phyloP scores from a whole-genome alignment of 768 basidiomycete species.

The Leccinum sublutescens region DNA sequence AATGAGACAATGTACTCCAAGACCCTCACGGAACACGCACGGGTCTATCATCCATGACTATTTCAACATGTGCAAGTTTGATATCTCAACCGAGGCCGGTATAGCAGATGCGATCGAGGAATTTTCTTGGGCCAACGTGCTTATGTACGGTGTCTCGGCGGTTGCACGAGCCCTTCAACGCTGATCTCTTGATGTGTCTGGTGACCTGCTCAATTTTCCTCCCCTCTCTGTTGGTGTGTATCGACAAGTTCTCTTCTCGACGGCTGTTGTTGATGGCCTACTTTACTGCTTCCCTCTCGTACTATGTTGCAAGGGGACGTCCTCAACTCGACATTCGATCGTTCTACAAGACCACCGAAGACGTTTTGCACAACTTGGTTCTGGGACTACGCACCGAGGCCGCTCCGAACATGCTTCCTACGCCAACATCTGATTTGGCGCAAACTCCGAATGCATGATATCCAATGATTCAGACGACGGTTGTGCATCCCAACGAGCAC shows the following conservation, averaged over 20 bases:
- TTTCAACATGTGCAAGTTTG: conserved; percentile 45
- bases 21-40: conserved; percentile 24
- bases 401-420: conserved; percentile 24
- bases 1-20: conserved; percentile 33
- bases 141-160: conserved; percentile 57
- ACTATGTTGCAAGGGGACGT: conserved; percentile 35
- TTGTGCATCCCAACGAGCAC: conserved; percentile 61
- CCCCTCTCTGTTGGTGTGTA: conserved; percentile 37
- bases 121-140: conserved; percentile 50
- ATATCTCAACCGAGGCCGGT: conserved; percentile 35
- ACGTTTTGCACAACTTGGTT: conserved; percentile 34
- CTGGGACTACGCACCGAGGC: conserved; percentile 24
- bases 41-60: conserved; percentile 41
- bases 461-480: conserved; percentile 48
- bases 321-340: conserved; percentile 31
- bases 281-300: conserved; percentile 27
- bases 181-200: conserved; percentile 72
- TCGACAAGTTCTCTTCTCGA: conserved; percentile 29
- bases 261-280: conserved; percentile 29
- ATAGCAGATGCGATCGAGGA: conserved; percentile 59
- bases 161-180: conserved; percentile 53
- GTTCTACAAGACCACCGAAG: conserved; percentile 31
- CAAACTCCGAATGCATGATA: conserved; percentile 56
- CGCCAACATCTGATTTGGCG: conserved; percentile 34
- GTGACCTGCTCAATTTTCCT: conserved; percentile 67